Percentiles rank a stretch among this genome's conserved stretches.
phyloP scores from a whole-genome alignment of 2,329 filamentous ascomycete genomes.

The Alternaria sp. region DNA sequence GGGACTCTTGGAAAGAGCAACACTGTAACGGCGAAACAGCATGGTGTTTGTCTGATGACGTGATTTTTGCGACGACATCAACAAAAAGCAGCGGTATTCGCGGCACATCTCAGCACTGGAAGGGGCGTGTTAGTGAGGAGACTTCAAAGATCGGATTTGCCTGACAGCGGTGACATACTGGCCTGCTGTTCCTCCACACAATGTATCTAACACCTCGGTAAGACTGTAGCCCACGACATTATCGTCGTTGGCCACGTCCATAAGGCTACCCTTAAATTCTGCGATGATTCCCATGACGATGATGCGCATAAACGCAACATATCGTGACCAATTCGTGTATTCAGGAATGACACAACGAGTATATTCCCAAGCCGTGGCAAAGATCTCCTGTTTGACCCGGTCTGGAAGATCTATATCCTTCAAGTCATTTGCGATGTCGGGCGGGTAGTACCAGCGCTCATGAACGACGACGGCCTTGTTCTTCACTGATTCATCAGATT shows the following conservation, averaged over 20 bases:
- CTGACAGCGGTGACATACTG: not conserved
- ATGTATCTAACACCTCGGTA: not conserved
- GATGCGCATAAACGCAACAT: slow-evolving; percentile 34
- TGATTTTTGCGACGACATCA: slow-evolving; percentile 28
- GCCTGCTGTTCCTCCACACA: slow-evolving; percentile 5
- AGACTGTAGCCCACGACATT: slow-evolving; percentile 5
- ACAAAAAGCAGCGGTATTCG: slow-evolving; percentile 19
- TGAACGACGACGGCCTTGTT: not conserved
- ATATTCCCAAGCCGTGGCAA: slow-evolving; percentile 34
- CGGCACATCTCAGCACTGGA: slow-evolving; percentile 4
- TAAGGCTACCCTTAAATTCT: slow-evolving; percentile 1
- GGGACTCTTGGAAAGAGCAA: slow-evolving; percentile 35
- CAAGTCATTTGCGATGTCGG: slow-evolving; percentile 9
- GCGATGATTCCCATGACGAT: slow-evolving; percentile 8
- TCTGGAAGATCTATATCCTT: slow-evolving; percentile 6
- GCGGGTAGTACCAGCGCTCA: slow-evolving; percentile 12
- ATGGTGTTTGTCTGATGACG: slow-evolving; percentile 18
- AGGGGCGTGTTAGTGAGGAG: not conserved
- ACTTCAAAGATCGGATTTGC: not conserved
- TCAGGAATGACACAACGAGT: slow-evolving; percentile 30
- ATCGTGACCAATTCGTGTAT: slow-evolving; percentile 31
- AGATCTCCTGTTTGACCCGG: slow-evolving; percentile 16
- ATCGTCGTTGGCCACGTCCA: slow-evolving; percentile 6
- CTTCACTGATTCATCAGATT: not conserved
- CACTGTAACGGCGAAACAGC: slow-evolving; percentile 42